Evolutionary conservation across 2,329 filamentous ascomycete species (phyloP).

Genomic region (Incumbomyces delicatus): DNA sequence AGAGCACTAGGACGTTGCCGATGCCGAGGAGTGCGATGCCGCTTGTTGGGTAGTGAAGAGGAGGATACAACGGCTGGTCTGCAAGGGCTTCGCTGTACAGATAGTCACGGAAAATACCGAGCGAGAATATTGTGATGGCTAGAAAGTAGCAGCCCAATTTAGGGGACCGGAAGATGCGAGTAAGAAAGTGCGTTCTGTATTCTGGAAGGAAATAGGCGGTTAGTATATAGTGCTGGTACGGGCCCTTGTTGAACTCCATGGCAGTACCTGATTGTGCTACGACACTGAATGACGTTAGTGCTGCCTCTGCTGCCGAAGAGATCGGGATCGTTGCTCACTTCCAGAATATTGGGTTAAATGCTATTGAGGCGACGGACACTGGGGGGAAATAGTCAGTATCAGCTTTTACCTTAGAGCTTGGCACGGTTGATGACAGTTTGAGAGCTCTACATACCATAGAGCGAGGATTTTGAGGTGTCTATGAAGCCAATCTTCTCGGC

Average conservation of each 20-base stretch:
- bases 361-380: constrained; percentile 75
- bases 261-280: constrained; percentile 67
- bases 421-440: constrained; percentile 4
- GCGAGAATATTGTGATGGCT: constrained; percentile 77
- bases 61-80: constrained; percentile 63
- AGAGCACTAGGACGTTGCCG: constrained; percentile 78
- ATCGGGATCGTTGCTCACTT: constrained; percentile 58
- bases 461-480: constrained; percentile 9
- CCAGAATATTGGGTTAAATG: constrained; percentile 98
- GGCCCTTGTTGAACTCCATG: constrained; percentile 3
- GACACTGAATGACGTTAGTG: constrained; percentile 46
- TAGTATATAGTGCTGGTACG: background rate
- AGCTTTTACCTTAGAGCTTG: background rate
- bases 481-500: constrained; percentile 19
- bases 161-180: constrained; percentile 72
- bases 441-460: constrained; percentile 16
- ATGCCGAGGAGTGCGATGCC: constrained; percentile 61
- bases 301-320: background rate
- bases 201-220: constrained; percentile 39
- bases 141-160: constrained; percentile 81
- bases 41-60: constrained; percentile 54
- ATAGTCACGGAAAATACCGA: constrained; percentile 80
- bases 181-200: constrained; percentile 83
- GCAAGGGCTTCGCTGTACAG: constrained; percentile 78
- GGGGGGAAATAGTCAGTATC: background rate